Percentiles rank a stretch among this genome's conserved stretches.
phyloP scores from a whole-genome alignment of 2,329 filamentous ascomycete species.

The Clonostachys sp. region DNA sequence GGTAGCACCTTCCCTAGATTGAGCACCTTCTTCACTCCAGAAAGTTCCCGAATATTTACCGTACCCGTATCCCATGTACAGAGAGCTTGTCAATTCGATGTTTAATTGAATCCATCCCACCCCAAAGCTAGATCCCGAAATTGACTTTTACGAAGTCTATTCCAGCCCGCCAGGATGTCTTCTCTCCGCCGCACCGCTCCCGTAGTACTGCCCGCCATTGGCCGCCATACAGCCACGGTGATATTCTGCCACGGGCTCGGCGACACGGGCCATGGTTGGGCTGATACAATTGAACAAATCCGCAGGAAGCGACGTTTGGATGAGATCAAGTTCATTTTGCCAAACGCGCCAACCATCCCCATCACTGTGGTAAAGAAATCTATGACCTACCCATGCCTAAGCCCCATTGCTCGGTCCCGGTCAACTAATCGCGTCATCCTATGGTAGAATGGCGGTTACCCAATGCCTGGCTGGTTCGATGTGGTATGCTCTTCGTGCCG shows the following conservation, averaged over 20 bases:
- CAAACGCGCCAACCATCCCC: slow-evolving; percentile 81
- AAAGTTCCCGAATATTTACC: too few relatives aligned
- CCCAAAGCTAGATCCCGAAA: too few relatives aligned
- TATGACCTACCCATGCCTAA: not conserved
- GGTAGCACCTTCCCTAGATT: too few relatives aligned
- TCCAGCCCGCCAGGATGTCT: not conserved
- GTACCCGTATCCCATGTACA: too few relatives aligned
- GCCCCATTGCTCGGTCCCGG: not conserved
- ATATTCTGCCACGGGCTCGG: slow-evolving; percentile 93
- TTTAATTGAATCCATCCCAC: too few relatives aligned
- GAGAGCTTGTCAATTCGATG: too few relatives aligned
- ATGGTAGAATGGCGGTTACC: slow-evolving; percentile 64
- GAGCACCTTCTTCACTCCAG: too few relatives aligned
- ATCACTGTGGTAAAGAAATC: slow-evolving; percentile 55
- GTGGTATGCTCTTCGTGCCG: slow-evolving; percentile 44
- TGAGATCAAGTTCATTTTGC: slow-evolving; percentile 91
- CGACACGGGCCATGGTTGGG: slow-evolving; percentile 77
- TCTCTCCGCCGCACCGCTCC: slow-evolving; percentile 32
- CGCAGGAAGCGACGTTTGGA: slow-evolving; percentile 80
- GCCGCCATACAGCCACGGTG: slow-evolving; percentile 85
- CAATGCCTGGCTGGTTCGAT: slow-evolving; percentile 87
- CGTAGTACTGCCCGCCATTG: slow-evolving; percentile 69
- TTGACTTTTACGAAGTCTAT: too few relatives aligned
- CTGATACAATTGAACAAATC: slow-evolving; percentile 72
- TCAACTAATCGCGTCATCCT: not conserved